phyloP scores from a whole-genome alignment of 169 alveolate genomes.

The Cryptosporidium sp. region DNA sequence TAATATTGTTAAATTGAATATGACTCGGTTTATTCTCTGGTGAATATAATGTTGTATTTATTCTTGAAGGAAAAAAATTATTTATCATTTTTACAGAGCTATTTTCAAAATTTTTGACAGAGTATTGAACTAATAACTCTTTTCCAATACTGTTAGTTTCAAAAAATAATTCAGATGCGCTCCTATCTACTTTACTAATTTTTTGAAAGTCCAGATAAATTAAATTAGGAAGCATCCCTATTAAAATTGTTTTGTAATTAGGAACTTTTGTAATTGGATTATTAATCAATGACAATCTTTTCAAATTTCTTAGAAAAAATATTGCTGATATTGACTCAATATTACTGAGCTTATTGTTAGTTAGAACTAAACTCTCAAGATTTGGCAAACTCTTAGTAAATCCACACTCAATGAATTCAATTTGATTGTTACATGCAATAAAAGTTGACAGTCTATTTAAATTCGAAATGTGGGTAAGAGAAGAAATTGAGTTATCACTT shows the following conservation, averaged over 20 bases:
- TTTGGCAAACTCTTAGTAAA: conserved; percentile 80
- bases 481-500: conserved; percentile 36
- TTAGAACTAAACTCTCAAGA: conserved; percentile 86
- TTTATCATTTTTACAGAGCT: not conserved
- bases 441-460: conserved; percentile 25
- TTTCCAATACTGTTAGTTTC: conserved; percentile 52
- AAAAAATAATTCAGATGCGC: conserved; percentile 76
- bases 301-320: conserved; percentile 55
- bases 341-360: conserved; percentile 86
- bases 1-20: conserved; percentile 25
- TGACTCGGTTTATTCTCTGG: not conserved
- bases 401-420: conserved; percentile 22
- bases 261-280: conserved; percentile 82
- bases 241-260: conserved; percentile 80
- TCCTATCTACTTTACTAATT: conserved; percentile 81
- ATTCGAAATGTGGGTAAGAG: conserved; percentile 17
- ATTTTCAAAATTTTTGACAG: not conserved
- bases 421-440: conserved; percentile 60
- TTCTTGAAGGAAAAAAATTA: not conserved
- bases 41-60: not conserved
- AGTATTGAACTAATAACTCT: conserved; percentile 18
- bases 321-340: conserved; percentile 76
- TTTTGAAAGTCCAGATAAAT: conserved; percentile 83
- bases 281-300: conserved; percentile 79
- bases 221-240: conserved; percentile 81